phyloP scores from a whole-genome alignment of 306 rosid species.

The Inga leiocalycina region DNA sequence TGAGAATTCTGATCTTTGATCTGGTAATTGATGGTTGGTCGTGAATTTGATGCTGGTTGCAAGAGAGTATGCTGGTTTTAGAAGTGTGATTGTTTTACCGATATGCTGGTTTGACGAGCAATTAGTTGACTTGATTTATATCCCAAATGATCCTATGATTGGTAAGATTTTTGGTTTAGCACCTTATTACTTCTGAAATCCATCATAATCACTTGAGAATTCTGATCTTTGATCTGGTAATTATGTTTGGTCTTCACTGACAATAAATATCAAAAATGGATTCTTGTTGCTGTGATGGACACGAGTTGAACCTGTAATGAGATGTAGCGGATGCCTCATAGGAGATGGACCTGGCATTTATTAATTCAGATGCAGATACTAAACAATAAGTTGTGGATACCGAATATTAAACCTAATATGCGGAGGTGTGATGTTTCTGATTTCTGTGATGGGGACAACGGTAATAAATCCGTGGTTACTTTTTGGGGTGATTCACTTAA shows the following conservation, averaged over 20 bases:
- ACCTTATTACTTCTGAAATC: slow-evolving; percentile 44
- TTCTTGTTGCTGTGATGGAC: slow-evolving; percentile 56
- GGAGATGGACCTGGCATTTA: slow-evolving; percentile 55
- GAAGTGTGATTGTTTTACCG: slow-evolving; percentile 60
- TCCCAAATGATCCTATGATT: slow-evolving; percentile 47
- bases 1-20: slow-evolving; percentile 48
- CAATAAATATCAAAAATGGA: slow-evolving; percentile 22
- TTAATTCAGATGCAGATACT: slow-evolving; percentile 42
- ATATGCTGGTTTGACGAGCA: slow-evolving; percentile 66
- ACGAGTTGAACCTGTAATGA: slow-evolving; percentile 47
- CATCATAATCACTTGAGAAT: slow-evolving; percentile 35
- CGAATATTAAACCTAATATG: slow-evolving; percentile 40
- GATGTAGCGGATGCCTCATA: slow-evolving; percentile 52
- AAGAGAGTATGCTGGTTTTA: slow-evolving; percentile 67
- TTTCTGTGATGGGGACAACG: slow-evolving; percentile 35
- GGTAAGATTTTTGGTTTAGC: slow-evolving; percentile 61
- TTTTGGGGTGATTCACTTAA: slow-evolving; percentile 34
- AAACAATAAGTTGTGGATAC: slow-evolving; percentile 43
- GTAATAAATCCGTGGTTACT: slow-evolving; percentile 47
- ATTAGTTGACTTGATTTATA: slow-evolving; percentile 54
- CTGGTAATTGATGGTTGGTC: slow-evolving; percentile 63
- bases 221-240: slow-evolving; percentile 49
- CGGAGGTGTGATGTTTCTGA: slow-evolving; percentile 39
- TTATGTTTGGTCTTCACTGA: slow-evolving; percentile 34
- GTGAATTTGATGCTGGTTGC: slow-evolving; percentile 77